phyloP scores from a whole-genome alignment of 2,329 filamentous ascomycete genomes.

The Pestalotiopsis sp. region DNA sequence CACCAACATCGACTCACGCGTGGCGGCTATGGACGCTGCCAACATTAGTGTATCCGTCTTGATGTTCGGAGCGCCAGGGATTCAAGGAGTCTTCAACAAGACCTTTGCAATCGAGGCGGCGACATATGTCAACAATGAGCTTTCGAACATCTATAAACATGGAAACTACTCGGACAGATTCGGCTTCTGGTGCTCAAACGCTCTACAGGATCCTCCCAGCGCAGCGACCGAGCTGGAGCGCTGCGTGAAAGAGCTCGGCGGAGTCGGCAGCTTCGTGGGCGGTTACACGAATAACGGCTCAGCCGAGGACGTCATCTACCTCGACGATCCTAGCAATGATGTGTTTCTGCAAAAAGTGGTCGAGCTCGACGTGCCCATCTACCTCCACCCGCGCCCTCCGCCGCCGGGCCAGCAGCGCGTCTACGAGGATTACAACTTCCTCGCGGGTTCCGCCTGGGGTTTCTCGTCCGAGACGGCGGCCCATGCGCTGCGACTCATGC shows the following conservation, averaged over 20 bases:
- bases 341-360: constrained; percentile 59
- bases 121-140: constrained; percentile 42
- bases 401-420: constrained; percentile 60
- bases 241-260: constrained; percentile 59
- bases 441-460: constrained; percentile 60
- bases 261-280: constrained; percentile 64
- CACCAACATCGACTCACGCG: neutral
- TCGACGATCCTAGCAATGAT: constrained; percentile 59
- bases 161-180: constrained; percentile 30
- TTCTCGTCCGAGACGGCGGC: constrained; percentile 63
- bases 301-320: constrained; percentile 63
- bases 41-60: constrained; percentile 32
- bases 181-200: constrained; percentile 24
- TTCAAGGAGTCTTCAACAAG: constrained; percentile 47
- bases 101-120: constrained; percentile 36
- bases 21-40: neutral
- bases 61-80: constrained; percentile 50
- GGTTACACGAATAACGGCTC: constrained; percentile 61
- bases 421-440: constrained; percentile 38
- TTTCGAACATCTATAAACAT: constrained; percentile 40
- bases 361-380: constrained; percentile 65
- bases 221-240: constrained; percentile 53
- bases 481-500: constrained; percentile 56
- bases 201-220: constrained; percentile 53
- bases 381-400: constrained; percentile 63